Evolutionary conservation across 768 basidiomycete species (phyloP), one percentile per base, ranked within the genome.

Genomic region (Phaeotremella skinneri): DNA sequence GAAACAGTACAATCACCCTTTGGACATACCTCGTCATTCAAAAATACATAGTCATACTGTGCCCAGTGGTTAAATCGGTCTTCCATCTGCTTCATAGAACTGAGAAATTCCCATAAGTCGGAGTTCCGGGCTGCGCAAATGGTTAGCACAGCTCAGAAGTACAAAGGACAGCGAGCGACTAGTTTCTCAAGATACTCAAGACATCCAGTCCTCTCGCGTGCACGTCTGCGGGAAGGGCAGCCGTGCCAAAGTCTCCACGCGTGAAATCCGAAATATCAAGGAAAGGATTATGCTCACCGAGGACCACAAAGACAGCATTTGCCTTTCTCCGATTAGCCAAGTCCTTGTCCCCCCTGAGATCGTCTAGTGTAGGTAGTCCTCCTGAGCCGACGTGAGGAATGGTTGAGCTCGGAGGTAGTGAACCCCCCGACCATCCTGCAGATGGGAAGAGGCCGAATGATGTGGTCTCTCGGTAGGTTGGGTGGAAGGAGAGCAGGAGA

Each of bases 1-100:
- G n/a, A n/a, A n/a, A n/a, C n/a, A n/a, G n/a, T 7, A 25, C 4
- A 50, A 1, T 41, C 37, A 20, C 27, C 25, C 32, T 5, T 25
- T 21, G 31, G 4, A 55, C 67, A 34, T 51, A 69, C 70, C 49
- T 77, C 85, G 51, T 92, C 90, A 73, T 92, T 91, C 37, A 93
- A 81, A 68, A 91, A 84, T n/a, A 88, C 84, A 79, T 86, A 91
- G 7, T 89, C 88, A 75, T 91, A 91, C 21, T 82, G 81, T 66
- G 84, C 88, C 60, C 81, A 83, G 43, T 80, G 79, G 77, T 97
- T 97, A 79, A 96, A 96, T 39, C 87, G 80, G 71, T 90, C 87
- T 78, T 98, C 94, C 78, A 91, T 78, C 74, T 87, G 85, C 69
- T 86, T 84, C 76, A 89, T 81, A 63, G 85, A 86, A 63, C 79